These are phyloP conservation scores for Cerioporus squamosus DNA, from an alignment of 1,284 basidiomycete genomes.

Conservation along the genomic window DNA sequence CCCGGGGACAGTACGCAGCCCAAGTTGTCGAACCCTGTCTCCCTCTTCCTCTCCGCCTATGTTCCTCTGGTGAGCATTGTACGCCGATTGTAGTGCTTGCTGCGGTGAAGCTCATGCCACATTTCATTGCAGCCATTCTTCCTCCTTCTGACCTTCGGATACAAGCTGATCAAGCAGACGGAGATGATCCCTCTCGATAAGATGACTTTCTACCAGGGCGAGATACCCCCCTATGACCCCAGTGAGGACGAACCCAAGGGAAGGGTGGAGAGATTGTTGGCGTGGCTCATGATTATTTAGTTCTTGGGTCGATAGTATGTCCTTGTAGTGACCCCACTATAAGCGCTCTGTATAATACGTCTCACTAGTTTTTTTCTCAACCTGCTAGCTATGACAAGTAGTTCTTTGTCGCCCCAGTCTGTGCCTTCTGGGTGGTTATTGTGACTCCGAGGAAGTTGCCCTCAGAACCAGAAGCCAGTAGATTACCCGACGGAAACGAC, in stretches of 20 bases:
- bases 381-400: too few relatives aligned
- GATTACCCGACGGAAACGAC: too few relatives aligned
- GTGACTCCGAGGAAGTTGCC: too few relatives aligned
- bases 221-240: slow-evolving; percentile 11
- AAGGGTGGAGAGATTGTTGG: slow-evolving; percentile 11
- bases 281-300: slow-evolving; percentile 20
- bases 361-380: too few relatives aligned
- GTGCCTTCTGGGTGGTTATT: too few relatives aligned
- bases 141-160: slow-evolving; percentile 33
- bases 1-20: background rate
- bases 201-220: slow-evolving; percentile 29
- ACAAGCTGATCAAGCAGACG: slow-evolving; percentile 37
- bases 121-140: slow-evolving; percentile 32
- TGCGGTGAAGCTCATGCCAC: background rate
- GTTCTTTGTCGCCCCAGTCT: too few relatives aligned
- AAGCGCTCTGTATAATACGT: too few relatives aligned
- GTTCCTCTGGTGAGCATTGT: slow-evolving; percentile 32
- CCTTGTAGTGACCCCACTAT: too few relatives aligned
- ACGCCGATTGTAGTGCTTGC: too few relatives aligned
- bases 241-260: slow-evolving; percentile 7
- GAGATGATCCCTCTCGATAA: slow-evolving; percentile 31
- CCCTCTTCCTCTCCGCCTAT: slow-evolving; percentile 34
- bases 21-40: slow-evolving; percentile 21
- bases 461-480: too few relatives aligned
- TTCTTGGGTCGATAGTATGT: too few relatives aligned